Evolutionary conservation across 192 early-diverging fungal genomes (phyloP).

Genomic region (Coemansia pectinata): DNA sequence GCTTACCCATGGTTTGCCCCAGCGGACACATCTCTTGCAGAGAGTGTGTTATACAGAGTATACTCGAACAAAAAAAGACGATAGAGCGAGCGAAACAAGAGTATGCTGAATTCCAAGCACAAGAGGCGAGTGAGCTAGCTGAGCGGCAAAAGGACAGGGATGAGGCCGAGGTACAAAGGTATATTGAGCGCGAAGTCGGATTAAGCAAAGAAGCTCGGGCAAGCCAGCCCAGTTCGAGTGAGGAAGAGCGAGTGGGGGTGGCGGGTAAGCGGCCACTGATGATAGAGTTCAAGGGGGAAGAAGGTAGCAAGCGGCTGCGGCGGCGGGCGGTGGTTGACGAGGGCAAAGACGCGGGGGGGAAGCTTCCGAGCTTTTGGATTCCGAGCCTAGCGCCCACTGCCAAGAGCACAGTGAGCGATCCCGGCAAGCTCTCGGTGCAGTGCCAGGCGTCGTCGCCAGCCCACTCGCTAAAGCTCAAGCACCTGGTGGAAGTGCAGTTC

Average conservation of each 20-base stretch:
- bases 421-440: slow-evolving; percentile 10
- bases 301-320: not conserved
- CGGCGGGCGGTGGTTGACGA: not conserved
- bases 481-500: slow-evolving; percentile 30
- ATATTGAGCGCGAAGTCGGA: slow-evolving; percentile 26
- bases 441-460: slow-evolving; percentile 23
- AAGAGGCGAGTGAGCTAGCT: slow-evolving; percentile 15
- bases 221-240: not conserved
- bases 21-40: slow-evolving; percentile 82
- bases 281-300: not conserved
- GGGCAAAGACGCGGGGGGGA: not conserved
- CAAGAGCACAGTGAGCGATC: slow-evolving; percentile 10
- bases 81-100: slow-evolving; percentile 58
- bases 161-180: not conserved
- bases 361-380: slow-evolving; percentile 41
- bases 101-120: slow-evolving; percentile 49
- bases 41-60: slow-evolving; percentile 84
- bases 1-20: slow-evolving; percentile 22
- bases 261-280: not conserved
- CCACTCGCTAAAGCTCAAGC: slow-evolving; percentile 33
- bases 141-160: not conserved
- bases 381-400: slow-evolving; percentile 36
- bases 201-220: not conserved
- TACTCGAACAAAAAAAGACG: slow-evolving; percentile 81
- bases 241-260: not conserved